These are phyloP conservation scores for Zymoseptoria passerinii DNA, from an alignment of 2,329 filamentous ascomycete genomes.

Conservation along the genomic window DNA sequence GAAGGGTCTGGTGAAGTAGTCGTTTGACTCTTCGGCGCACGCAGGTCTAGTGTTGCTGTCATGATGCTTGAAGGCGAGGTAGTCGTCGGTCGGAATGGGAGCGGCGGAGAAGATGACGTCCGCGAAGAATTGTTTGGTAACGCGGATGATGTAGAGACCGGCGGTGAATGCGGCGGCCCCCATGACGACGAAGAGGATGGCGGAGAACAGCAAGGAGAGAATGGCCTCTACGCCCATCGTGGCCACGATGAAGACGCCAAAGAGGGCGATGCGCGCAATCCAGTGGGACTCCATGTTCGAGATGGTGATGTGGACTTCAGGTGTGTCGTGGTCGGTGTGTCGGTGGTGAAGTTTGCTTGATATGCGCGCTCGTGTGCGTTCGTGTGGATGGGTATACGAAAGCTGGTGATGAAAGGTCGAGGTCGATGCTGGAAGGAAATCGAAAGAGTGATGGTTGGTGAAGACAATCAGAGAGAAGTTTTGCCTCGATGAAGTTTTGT, in stretches of 20 bases:
- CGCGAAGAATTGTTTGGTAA: not conserved
- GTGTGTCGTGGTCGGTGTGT: not conserved
- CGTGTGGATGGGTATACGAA: not conserved
- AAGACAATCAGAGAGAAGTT: not conserved
- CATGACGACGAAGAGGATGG: not conserved
- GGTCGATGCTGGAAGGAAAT: not conserved
- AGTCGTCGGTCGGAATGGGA: not conserved
- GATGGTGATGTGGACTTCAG: not conserved
- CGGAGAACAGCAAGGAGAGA: not conserved
- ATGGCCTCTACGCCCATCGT: not conserved
- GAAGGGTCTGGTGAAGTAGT: not conserved
- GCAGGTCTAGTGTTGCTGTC: not conserved
- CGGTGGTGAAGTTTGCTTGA: not conserved
- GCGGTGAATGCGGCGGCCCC: no score
- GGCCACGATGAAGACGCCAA: not conserved
- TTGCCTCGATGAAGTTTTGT: not conserved
- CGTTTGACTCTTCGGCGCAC: not conserved
- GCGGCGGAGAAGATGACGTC: not conserved
- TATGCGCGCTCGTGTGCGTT: not conserved
- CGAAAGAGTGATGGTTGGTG: not conserved
- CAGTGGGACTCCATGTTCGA: not conserved
- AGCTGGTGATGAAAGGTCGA: not conserved
- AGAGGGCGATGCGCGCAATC: not conserved
- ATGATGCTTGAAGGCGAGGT: not conserved
- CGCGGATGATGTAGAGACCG: not conserved